A percentile compares a stretch with the other conserved stretches of the same genome.
Evolutionary conservation across 352 stramenopile genomes (phyloP).

Genomic region (Globisporangium orthogonon): DNA sequence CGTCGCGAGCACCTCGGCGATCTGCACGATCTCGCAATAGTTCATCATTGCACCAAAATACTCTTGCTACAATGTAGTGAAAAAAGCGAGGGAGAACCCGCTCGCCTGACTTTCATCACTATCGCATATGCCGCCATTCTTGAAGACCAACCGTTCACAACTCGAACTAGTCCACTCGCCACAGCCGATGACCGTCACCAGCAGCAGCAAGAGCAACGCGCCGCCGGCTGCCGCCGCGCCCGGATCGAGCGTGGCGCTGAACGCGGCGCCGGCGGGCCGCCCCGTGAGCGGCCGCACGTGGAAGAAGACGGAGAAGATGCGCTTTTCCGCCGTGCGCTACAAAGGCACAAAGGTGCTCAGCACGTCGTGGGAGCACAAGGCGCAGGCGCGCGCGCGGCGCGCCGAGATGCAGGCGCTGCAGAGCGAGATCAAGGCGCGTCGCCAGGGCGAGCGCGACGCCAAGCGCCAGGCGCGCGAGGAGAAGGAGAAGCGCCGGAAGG

Average conservation of each 20-base stretch:
- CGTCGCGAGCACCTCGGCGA: conserved; percentile 66
- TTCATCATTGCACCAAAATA: conserved; percentile 10
- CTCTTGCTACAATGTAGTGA: too few species aligned
- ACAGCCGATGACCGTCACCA: too few species aligned
- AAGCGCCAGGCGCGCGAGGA: conserved; percentile 78
- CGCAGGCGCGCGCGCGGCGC: conserved; percentile 64
- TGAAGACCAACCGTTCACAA: too few species aligned
- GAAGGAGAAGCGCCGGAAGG: conserved; percentile 79
- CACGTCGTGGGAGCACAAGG: conserved; percentile 86
- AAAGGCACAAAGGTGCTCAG: conserved; percentile 80
- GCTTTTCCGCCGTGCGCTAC: conserved; percentile 65
- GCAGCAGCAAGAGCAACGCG: too few species aligned
- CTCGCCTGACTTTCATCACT: too few species aligned
- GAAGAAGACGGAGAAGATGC: conserved; percentile 81
- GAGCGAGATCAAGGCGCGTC: conserved; percentile 69
- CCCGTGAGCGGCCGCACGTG: conserved; percentile 72
- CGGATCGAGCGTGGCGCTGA: conserved; percentile 10
- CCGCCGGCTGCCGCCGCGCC: background rate
- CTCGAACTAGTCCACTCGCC: too few species aligned
- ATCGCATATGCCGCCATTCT: too few species aligned
- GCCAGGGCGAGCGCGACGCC: conserved; percentile 65
- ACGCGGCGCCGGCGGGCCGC: conserved; percentile 39
- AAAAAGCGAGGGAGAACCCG: too few species aligned
- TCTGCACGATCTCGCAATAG: conserved; percentile 67
- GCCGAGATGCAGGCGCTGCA: conserved; percentile 84